A percentile compares a stretch with the other conserved stretches of the same genome.
Evolutionary conservation across 2,329 filamentous ascomycete genomes (phyloP).

Genomic region (Penicillium sp.): DNA sequence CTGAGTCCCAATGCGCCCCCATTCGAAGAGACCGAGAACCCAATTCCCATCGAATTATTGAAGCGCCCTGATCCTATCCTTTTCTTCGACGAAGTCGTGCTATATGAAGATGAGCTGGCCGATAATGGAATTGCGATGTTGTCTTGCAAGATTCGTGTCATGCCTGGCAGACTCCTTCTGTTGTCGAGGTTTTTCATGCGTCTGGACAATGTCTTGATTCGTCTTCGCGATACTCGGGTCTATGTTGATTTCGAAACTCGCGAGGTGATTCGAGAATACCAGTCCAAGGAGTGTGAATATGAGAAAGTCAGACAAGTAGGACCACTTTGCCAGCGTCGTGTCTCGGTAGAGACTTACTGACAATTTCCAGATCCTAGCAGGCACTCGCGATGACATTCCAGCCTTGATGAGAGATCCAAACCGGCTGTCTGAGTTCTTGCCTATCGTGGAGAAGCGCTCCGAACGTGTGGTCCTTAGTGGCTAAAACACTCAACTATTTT

Average conservation of each 20-base stretch:
- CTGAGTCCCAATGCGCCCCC: constrained; percentile 49
- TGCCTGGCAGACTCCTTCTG: constrained; percentile 85
- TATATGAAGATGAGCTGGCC: constrained; percentile 97
- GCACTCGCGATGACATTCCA: constrained; percentile 73
- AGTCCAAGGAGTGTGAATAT: constrained; percentile 82
- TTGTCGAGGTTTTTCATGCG: constrained; percentile 90
- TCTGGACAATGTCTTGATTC: constrained; percentile 84
- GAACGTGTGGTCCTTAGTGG: constrained; percentile 58
- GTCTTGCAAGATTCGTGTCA: constrained; percentile 89
- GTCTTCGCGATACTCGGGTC: constrained; percentile 86
- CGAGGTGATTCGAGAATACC: constrained; percentile 86
- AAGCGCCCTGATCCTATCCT: constrained; percentile 90
- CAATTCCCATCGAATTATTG: constrained; percentile 84
- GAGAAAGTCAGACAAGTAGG: constrained; percentile 74
- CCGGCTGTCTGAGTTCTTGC: constrained; percentile 71
- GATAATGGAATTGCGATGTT: constrained; percentile 94
- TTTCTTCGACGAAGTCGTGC: constrained; percentile 94
- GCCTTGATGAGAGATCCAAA: constrained; percentile 81
- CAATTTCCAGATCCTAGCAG: constrained; percentile 54
- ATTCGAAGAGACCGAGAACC: constrained; percentile 55
- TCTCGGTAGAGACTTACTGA: constrained; percentile 3
- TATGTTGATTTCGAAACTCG: constrained; percentile 86
- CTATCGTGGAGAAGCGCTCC: constrained; percentile 70
- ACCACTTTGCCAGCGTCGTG: neutral
- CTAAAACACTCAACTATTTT: constrained; percentile 9